Evolutionary conservation across 441 rosid species (phyloP), one percentile per base, ranked within the genome.

Genomic region (Gossypium aridum): DNA sequence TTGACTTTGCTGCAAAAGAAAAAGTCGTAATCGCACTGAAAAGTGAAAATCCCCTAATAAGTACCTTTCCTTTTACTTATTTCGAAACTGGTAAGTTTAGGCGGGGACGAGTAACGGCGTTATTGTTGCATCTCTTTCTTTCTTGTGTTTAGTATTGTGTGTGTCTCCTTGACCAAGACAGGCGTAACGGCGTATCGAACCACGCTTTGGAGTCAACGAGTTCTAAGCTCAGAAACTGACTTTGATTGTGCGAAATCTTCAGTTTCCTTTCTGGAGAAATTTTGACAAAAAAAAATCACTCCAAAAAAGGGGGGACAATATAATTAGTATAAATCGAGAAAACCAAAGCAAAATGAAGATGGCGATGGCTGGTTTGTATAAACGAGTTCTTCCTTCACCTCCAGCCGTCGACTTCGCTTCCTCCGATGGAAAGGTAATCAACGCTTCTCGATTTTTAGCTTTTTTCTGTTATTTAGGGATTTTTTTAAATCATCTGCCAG

Each of bases 361-460:
- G 93, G 94, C 92, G 2, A 83, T 78, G 91, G 96, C 91, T 22
- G 96, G 97, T 61, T 75, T 94, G 80, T 94, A 91, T 80, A 83
- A 92, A 17, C 86, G 97, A 0, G 59, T 84, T 8, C 98, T 94
- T 59, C 90, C 96, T 25, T 89, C 96, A 20, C 99, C 97, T 55
- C 96, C 96, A 25, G 98, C 97, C 1, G 80, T 94, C 26, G 98
- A 92, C 39, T 92, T 92, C 82, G 92, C 97, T 65, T 92, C 99
- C 61, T 66, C 85, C 7, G 93, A 94, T 81, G 99, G 99, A 65
- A 94, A 92, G 96, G 99, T 90, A 62, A 62, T 31, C 43, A 2
- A 17, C 23, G 13, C 28, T 53, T 31, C 60, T 34, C 17, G 6
- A 0, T 3, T 20, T 54, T 55, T 59, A 3, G 7, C 28, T 45